Evolutionary conservation across 768 basidiomycete genomes (phyloP), one percentile per base, ranked within the genome.

Genomic region (Amylocystis lapponica): DNA sequence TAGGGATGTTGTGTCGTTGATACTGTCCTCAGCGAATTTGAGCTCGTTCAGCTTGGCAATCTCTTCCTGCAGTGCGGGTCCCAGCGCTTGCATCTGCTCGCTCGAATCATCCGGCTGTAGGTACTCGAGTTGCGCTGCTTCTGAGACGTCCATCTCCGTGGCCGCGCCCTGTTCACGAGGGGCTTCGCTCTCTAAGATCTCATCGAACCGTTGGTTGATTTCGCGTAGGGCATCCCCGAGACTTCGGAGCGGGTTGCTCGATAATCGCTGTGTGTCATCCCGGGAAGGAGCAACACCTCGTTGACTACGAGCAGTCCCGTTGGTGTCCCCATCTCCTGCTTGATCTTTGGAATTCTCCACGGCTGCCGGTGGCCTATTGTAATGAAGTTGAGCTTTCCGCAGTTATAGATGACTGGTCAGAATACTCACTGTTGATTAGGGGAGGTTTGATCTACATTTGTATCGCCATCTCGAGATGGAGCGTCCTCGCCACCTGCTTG

Each of bases 71-170:
- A 76, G 81, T 3, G 94, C 84, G 1, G 90, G 81, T 5, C 91
- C 95, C 17, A 98, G 75, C 1, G 93, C 91, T 63, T 95, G 91
- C 79, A 86, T 86, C 26, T 83, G 77, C 42, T 83, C 67, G 47
- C 77, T 79, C 22, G 66, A 70, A 36, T 85, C 82, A 29, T 82
- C 81, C 2, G 86, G 76, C 43, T 72, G 72, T 30, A 87, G 65
- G 62, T 95, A 91, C 60, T 96, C 89, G 12, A 96, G 61, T 51
- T 81, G 77, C 7, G 75, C 65, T 2, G 67, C 55, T 13, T 63
- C 61, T 9, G 56, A 62, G 0, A 65, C 59, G 27, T 74, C 67
- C 31, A 69, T 66, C 16, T 57, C 48, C n/a, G 61, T 56, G 30
- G 71, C 65, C 39, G 60, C 63, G 3, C 63, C 59, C 23, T 60